Percentiles rank a stretch among this genome's conserved stretches.
Conservation (phyloP, 1,284 basidiomycete species). For the Grifola frondosa region DNA sequence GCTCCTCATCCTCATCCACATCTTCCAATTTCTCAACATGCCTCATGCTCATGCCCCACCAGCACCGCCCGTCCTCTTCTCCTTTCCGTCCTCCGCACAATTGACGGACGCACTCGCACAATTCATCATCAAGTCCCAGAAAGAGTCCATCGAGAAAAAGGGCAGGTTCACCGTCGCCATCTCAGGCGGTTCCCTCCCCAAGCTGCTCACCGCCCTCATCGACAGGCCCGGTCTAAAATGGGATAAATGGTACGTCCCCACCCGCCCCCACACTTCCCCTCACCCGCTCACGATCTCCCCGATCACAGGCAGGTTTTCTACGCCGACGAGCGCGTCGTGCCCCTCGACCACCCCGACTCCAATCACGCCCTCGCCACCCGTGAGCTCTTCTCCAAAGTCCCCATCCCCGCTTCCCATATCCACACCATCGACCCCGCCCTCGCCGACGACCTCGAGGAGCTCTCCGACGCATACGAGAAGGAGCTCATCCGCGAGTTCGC, state of each 20-base stretch:
- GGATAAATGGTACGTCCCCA: conserved; percentile 83
- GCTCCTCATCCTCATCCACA: too few relatives aligned
- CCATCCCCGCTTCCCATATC: conserved; percentile 78
- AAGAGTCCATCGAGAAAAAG: conserved; percentile 85
- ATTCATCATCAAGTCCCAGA: conserved; percentile 88
- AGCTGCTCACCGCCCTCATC: conserved; percentile 78
- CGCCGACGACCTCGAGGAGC: conserved; percentile 83
- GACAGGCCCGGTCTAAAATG: conserved; percentile 79
- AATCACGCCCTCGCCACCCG: conserved; percentile 83
- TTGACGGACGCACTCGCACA: conserved; percentile 70
- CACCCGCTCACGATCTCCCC: neutral
- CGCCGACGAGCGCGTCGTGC: conserved; percentile 95
- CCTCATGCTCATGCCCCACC: conserved; percentile 42
- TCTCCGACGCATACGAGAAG: conserved; percentile 91
- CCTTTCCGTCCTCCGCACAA: conserved; percentile 60
- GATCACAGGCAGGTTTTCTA: conserved; percentile 97
- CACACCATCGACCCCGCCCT: conserved; percentile 79
- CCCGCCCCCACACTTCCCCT: neutral
- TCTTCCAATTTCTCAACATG: too few relatives aligned
- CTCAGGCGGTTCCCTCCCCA: conserved; percentile 91
- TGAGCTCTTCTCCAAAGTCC: conserved; percentile 82
- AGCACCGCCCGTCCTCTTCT: conserved; percentile 72
- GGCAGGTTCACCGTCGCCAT: conserved; percentile 90
- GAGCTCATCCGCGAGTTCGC: conserved; percentile 91
- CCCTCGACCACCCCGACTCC: conserved; percentile 88